phyloP scores from a whole-genome alignment of 2,329 filamentous ascomycete species.

The Seiridium cupressi region DNA sequence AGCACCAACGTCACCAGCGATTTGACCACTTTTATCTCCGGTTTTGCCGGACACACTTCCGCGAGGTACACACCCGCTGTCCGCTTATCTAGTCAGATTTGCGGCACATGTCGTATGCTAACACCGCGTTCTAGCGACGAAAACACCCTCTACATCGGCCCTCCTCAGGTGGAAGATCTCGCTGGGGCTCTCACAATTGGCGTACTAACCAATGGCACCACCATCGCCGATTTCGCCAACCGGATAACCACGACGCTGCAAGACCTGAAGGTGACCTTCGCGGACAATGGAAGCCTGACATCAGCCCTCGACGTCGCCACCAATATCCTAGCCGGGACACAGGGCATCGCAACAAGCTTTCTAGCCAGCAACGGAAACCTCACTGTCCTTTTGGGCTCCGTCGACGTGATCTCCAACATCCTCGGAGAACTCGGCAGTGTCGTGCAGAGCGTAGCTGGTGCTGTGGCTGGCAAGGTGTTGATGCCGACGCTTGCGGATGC shows the following conservation, averaged over 20 bases:
- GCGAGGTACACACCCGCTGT: neutral
- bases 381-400: neutral
- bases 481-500: neutral
- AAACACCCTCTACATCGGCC: slow-evolving; percentile 1
- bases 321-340: slow-evolving; percentile 4
- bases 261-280: neutral
- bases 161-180: neutral
- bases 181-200: neutral
- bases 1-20: neutral
- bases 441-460: neutral
- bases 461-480: neutral
- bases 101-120: neutral
- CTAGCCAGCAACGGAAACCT: neutral
- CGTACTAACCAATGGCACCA: neutral
- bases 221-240: neutral
- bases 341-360: slow-evolving; percentile 2
- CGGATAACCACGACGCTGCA: slow-evolving; percentile 3
- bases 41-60: neutral
- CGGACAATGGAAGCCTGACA: neutral
- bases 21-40: neutral
- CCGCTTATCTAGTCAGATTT: neutral
- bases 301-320: slow-evolving; percentile 1
- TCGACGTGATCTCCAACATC: neutral
- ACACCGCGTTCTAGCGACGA: neutral
- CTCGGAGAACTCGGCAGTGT: slow-evolving; percentile 5